phyloP scores from a whole-genome alignment of 129 eudicot genomes.

The Helichrysum umbraculigerum region DNA sequence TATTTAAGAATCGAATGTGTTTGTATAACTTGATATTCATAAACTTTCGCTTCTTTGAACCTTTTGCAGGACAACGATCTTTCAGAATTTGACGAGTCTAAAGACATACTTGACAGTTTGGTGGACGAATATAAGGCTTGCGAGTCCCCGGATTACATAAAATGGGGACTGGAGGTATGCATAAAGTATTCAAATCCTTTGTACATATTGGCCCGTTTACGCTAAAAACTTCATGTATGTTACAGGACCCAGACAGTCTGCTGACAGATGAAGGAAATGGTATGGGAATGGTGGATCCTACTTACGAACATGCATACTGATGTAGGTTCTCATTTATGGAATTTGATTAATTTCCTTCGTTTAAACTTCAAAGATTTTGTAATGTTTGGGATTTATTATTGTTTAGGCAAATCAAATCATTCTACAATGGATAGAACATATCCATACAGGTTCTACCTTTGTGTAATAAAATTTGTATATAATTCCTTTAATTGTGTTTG shows the following conservation, averaged over 20 bases:
- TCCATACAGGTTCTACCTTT: neutral
- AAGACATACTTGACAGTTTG: slow-evolving; percentile 73
- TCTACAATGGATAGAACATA: neutral
- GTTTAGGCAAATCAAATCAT: neutral
- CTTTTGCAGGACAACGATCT: slow-evolving; percentile 73
- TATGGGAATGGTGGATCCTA: slow-evolving; percentile 68
- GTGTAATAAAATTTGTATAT: neutral
- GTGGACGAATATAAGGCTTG: slow-evolving; percentile 94
- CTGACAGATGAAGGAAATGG: slow-evolving; percentile 70
- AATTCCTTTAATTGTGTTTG: neutral
- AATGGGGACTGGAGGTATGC: slow-evolving; percentile 90
- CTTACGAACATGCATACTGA: slow-evolving; percentile 39
- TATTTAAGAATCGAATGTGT: neutral
- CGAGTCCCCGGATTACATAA: slow-evolving; percentile 84
- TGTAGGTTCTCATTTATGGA: slow-evolving; percentile 6
- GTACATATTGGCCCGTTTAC: neutral
- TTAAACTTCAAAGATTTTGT: neutral
- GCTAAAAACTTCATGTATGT: slow-evolving; percentile 4
- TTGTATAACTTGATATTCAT: neutral
- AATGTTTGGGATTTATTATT: neutral
- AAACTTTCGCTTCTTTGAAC: neutral
- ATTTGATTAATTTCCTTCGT: neutral
- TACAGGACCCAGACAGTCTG: slow-evolving; percentile 61
- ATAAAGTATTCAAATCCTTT: neutral
- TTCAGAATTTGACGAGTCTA: slow-evolving; percentile 82